Base-by-base conservation (phyloP, 2,329 filamentous ascomycete species). In the Aaosphaeria pasadenensis region DNA sequence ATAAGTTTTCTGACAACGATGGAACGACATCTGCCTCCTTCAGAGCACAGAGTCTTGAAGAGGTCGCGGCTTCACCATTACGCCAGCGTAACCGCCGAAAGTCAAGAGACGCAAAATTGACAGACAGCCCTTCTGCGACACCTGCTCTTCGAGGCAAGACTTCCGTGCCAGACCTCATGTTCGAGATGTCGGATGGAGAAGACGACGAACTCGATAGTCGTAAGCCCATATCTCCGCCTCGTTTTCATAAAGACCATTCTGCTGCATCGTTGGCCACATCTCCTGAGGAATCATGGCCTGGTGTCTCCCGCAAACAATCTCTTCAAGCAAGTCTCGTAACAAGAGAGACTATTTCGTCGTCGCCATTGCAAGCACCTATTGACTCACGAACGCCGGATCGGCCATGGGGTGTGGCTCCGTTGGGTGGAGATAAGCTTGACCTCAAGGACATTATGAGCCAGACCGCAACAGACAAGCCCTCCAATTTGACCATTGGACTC, bases 181-280 rank as follows among this genome's bases (percentile, higher is more conserved):
- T 96, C 63, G 84, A 89, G 55, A 96, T 96, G 91, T 92, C 96
- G 49, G 91, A 95, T 35, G 89, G 91, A 39, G 79, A 78, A 48
- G 54, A 68, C 11, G 61, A 62, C 5, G 49, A 54, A 3, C 43
- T 47, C 3, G 50, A 45, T 7, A 6, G 39, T 5, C 7, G 42
- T 1, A 45, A 53, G 6, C 57, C 52, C 31, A 62, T 66, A 43
- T 59, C 53, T n/a, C 55, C 56, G 5, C 63, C 56, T 9, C 57
- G 44, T 5, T 66, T 67, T 33, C 53, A 47, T 4, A 49, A 49
- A 7, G 55, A 57, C n/a, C 47, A 47, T 3, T 11, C 39, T 4
- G 24, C 33, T 9, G 45, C 55, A n/a, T 57, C 54, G 24, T 47
- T 55, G 7, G 11, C 57, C 11, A 62, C 52, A 13, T 63, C 59